Conservation (phyloP, 2,329 filamentous ascomycete genomes). For the Trichoderma oligosporum region DNA sequence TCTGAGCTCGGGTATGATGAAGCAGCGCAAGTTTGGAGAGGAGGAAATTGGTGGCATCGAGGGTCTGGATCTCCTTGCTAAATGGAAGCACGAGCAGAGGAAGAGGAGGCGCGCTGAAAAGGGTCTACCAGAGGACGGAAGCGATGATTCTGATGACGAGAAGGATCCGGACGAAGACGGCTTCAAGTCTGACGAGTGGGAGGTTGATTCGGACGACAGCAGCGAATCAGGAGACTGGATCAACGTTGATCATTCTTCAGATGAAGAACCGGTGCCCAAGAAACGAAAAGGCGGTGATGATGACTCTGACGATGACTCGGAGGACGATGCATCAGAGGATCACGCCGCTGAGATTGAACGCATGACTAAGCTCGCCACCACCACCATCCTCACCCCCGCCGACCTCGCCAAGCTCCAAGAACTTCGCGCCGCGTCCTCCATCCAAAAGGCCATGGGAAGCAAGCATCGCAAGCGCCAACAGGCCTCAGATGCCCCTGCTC, state of each 20-base stretch:
- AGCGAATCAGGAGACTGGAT: conserved; percentile 87
- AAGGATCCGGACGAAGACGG: conserved; percentile 55
- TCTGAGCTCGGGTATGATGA: conserved; percentile 69
- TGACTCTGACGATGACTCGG: conserved; percentile 26
- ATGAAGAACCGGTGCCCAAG: conserved; percentile 63
- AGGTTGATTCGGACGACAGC: conserved; percentile 57
- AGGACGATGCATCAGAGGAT: conserved; percentile 37
- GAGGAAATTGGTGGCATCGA: conserved; percentile 78
- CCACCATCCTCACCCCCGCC: conserved; percentile 88
- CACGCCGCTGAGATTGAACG: conserved; percentile 45
- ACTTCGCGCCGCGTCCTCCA: conserved; percentile 68
- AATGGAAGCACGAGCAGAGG: conserved; percentile 90
- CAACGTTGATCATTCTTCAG: conserved; percentile 72
- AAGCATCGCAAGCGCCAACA: conserved; percentile 46
- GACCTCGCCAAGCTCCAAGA: conserved; percentile 94
- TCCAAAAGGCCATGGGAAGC: conserved; percentile 59
- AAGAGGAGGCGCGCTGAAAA: conserved; percentile 67
- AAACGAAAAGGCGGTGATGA: conserved; percentile 36
- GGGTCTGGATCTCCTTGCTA: conserved; percentile 83
- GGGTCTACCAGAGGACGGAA: conserved; percentile 61
- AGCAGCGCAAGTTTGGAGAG: conserved; percentile 78
- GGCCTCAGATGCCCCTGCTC: conserved; percentile 44
- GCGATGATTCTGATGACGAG: conserved; percentile 53
- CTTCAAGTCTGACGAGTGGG: conserved; percentile 56
- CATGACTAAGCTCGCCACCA: conserved; percentile 78